Conservation (phyloP, 495 filamentous ascomycete species). For the Penicillium macrosclerotiorum region DNA sequence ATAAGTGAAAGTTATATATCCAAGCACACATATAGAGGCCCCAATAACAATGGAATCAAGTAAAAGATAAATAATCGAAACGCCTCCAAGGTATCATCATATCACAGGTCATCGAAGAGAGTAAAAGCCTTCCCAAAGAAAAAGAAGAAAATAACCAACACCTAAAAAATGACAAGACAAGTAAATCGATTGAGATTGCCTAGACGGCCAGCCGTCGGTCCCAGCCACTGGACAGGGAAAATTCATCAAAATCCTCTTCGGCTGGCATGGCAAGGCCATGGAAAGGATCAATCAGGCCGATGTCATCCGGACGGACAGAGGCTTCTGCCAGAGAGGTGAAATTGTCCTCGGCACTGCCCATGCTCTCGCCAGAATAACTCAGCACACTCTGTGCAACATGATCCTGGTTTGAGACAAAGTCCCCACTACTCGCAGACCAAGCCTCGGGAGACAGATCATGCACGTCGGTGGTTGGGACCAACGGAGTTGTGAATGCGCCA, state of each 20-base stretch:
- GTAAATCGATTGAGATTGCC: neutral
- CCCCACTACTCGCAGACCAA: constrained; percentile 44
- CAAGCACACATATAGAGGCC: neutral
- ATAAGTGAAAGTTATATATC: neutral
- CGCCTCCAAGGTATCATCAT: constrained; percentile 16
- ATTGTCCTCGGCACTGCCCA: constrained; percentile 53
- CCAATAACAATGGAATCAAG: neutral
- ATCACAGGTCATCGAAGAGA: constrained; percentile 2
- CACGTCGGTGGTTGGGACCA: constrained; percentile 22
- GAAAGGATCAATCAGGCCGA: constrained; percentile 40
- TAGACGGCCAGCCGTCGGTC: constrained; percentile 41
- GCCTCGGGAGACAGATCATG: constrained; percentile 40
- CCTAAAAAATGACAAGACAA: neutral
- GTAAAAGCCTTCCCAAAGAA: neutral
- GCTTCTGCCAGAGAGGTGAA: constrained; percentile 19
- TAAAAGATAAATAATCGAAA: neutral
- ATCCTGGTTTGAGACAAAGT: constrained; percentile 33
- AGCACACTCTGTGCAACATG: constrained; percentile 63
- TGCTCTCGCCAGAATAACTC: constrained; percentile 75
- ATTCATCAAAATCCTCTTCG: constrained; percentile 36
- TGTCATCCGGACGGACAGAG: constrained; percentile 29
- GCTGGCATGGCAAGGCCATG: constrained; percentile 49
- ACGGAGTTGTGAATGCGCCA: constrained; percentile 12
- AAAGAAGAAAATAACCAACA: neutral
- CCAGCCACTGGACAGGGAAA: constrained; percentile 33